Evolutionary conservation across 371 early-diverging fungal genomes (phyloP), one percentile per base, ranked within the genome.

Genomic region (Mucor racemosus): DNA sequence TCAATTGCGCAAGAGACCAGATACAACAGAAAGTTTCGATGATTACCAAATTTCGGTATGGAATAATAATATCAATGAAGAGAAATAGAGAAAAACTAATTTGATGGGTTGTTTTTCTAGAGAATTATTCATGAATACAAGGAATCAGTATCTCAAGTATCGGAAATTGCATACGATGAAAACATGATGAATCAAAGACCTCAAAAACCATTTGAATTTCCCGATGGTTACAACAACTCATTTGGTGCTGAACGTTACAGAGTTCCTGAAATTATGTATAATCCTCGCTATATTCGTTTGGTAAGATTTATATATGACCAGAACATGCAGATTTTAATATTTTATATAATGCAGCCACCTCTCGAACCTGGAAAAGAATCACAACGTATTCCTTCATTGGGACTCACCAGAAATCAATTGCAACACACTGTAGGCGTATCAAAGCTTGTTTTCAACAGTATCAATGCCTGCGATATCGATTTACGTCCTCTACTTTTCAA

Each of bases 131-230:
- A 91, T 44, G 99, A 98, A 75, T 96, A 90, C 75, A 99, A 99
- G 72, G 97, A 98, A 74, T 88, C 94, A 3, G 90, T 95, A 10
- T 95, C 94, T 76, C 93, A 94, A 77, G 90, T 95, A 13, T 89
- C 92, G 3, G 94, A 93, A 66, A 72, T 80, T 36, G 71, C 84
- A 7, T 94, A 84, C 68, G 86, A 91, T 71, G 90, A 92, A 76
- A 33, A 60, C 34, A 17, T 62, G 38, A 81, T 88, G 44, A 75
- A 71, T 31, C 71, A 80, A 21, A 83, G 89, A 21, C 91, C 92
- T 36, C 85, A 88, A 66, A 92, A 90, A 69, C 81, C 92, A 33
- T 97, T 90, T 72, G 99, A 98, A 81, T 96, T 99, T 70, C 93
- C 97, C 26, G 93, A 95, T 68, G 99, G 99, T 19, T 98, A 89